Conservation (phyloP, 805 yeast genomes). For the Ogataea pignaliae region DNA sequence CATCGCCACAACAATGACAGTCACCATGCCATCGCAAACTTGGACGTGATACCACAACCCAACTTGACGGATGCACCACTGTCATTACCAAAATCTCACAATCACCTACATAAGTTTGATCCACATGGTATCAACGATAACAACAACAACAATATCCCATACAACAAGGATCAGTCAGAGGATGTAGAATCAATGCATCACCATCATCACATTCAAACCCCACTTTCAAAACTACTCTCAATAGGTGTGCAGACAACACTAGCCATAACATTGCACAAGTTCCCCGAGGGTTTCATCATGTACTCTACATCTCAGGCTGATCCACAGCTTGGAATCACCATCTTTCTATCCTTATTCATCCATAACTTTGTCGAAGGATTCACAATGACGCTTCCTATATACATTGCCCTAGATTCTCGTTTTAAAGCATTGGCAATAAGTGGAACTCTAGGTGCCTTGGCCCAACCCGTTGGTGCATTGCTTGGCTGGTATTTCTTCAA, state of each 20-base stretch:
- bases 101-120: conserved; percentile 10
- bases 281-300: conserved; percentile 93
- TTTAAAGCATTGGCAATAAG: conserved; percentile 60
- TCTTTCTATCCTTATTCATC: conserved; percentile 77
- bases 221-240: conserved; percentile 70
- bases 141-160: conserved; percentile 2
- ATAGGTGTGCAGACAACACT: conserved; percentile 88
- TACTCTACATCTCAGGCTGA: conserved; percentile 71
- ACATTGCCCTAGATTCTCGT: conserved; percentile 64
- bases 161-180: conserved; percentile 4
- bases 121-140: not conserved
- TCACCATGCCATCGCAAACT: not conserved
- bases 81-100: conserved; percentile 1
- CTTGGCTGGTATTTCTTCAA: conserved; percentile 53
- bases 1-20: not conserved
- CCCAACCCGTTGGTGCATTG: conserved; percentile 89
- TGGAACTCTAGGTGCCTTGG: conserved; percentile 69
- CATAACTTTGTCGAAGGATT: conserved; percentile 95
- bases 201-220: conserved; percentile 77
- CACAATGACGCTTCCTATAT: conserved; percentile 86
- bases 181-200: conserved; percentile 37
- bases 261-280: conserved; percentile 83
- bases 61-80: not conserved
- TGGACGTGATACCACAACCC: not conserved
- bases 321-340: conserved; percentile 67